A percentile compares a stretch with the other conserved stretches of the same genome.
Conservation (phyloP, 2,329 filamentous ascomycete species). For the Hypoxylon sp. region DNA sequence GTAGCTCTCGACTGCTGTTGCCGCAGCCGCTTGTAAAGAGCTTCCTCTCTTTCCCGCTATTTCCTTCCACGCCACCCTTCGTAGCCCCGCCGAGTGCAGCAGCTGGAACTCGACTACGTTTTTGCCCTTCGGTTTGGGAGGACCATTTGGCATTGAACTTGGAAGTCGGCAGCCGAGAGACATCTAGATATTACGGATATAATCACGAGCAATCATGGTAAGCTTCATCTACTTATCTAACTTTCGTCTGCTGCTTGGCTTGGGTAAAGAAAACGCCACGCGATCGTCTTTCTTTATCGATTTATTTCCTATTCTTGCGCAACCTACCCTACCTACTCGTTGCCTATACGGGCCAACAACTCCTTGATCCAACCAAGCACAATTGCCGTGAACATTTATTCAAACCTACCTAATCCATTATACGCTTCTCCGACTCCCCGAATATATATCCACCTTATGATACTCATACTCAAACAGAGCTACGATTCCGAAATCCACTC, state of each 20-base stretch:
- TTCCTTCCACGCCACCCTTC: conserved; percentile 31
- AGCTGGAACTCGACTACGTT: conserved; percentile 32
- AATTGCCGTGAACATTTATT: conserved; percentile 23
- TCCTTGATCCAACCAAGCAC: conserved; percentile 18
- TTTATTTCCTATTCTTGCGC: conserved; percentile 28
- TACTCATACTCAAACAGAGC: conserved; percentile 57
- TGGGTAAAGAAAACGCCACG: conserved; percentile 35
- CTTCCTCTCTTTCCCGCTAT: conserved; percentile 20
- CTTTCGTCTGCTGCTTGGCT: conserved; percentile 5
- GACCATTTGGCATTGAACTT: conserved; percentile 29
- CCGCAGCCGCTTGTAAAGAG: conserved; percentile 20
- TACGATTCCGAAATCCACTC: conserved; percentile 67
- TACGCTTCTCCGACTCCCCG: conserved; percentile 7
- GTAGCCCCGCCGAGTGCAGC: conserved; percentile 39
- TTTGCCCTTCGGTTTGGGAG: conserved; percentile 35
- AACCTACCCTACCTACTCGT: conserved; percentile 10
- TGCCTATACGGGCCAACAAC: conserved; percentile 17
- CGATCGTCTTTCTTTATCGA: conserved; percentile 39
- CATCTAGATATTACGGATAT: conserved; percentile 15
- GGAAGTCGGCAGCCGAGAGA: conserved; percentile 27
- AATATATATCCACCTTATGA: conserved; percentile 33
- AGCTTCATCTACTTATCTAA: conserved; percentile 13
- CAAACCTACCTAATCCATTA: conserved; percentile 19
- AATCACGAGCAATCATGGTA: conserved; percentile 34
- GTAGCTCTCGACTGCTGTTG: conserved; percentile 27